Conservation (phyloP, 2,329 filamentous ascomycete genomes). For the Fusarium marasasianum region DNA sequence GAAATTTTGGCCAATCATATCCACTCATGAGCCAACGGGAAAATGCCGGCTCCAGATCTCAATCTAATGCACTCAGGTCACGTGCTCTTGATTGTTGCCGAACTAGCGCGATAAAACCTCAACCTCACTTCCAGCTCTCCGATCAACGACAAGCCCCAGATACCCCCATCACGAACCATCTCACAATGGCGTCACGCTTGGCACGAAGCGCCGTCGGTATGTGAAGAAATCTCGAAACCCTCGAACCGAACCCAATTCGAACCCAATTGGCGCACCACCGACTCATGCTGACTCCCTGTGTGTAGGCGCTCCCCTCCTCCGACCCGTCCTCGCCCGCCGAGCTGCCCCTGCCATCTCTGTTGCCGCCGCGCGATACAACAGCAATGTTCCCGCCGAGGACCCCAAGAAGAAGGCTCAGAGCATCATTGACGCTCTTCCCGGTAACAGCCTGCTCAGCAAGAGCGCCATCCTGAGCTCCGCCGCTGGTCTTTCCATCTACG, state of each 20-base stretch:
- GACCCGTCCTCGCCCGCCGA: constrained; percentile 80
- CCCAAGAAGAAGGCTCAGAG: constrained; percentile 98
- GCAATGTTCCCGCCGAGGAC: constrained; percentile 83
- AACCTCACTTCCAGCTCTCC: constrained; percentile 57
- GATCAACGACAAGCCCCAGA: constrained; percentile 56
- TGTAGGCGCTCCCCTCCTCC: constrained; percentile 88
- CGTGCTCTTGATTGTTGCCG: constrained; percentile 52
- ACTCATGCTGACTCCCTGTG: constrained; percentile 40
- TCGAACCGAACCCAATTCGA: constrained; percentile 22
- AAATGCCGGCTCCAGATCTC: constrained; percentile 43
- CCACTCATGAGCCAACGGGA: constrained; percentile 25
- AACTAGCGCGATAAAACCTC: constrained; percentile 62
- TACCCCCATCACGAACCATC: constrained; percentile 65
- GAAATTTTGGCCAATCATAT: constrained; percentile 45
- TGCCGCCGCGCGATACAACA: constrained; percentile 74
- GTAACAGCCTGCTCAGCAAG: constrained; percentile 93
- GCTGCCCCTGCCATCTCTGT: constrained; percentile 78
- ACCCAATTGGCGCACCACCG: constrained; percentile 44
- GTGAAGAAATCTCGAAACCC: constrained; percentile 51
- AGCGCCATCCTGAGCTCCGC: constrained; percentile 94
- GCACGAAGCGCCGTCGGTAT: constrained; percentile 94
- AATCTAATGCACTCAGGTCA: constrained; percentile 42
- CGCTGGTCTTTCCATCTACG: constrained; percentile 89
- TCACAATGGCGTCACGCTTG: constrained; percentile 97
- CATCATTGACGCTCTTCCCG: constrained; percentile 91